Evolutionary conservation across 164 flowering plant species (phyloP).

Genomic region (Annona squamosa): DNA sequence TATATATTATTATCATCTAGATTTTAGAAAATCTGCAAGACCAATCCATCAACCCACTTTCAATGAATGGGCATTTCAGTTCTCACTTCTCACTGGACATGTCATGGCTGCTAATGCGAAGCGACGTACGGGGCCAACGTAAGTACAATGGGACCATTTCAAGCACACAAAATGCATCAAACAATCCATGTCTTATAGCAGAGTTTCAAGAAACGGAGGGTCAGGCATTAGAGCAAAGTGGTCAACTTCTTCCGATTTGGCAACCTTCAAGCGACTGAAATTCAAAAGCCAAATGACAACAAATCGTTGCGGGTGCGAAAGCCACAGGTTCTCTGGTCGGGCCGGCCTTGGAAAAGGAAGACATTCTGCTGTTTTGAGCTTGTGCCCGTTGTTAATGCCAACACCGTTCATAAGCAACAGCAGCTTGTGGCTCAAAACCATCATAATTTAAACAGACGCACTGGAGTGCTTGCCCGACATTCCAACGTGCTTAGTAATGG

Average conservation of each 20-base stretch:
- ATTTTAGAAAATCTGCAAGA: no score
- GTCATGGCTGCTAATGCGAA: constrained; percentile 28
- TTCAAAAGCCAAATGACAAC: constrained; percentile 63
- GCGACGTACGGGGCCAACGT: constrained; percentile 28
- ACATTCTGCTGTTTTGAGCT: constrained; percentile 42
- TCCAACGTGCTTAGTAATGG: constrained; percentile 40
- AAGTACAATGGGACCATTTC: constrained; percentile 44
- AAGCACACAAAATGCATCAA: constrained; percentile 39
- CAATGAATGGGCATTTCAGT: no score
- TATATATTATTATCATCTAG: no score
- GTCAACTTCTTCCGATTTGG: constrained; percentile 71
- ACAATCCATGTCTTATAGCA: constrained; percentile 53
- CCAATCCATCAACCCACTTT: no score
- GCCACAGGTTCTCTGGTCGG: constrained; percentile 65
- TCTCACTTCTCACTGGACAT: constrained; percentile 28
- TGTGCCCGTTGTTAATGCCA: constrained; percentile 29
- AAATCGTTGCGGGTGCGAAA: constrained; percentile 33
- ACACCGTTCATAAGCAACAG: constrained; percentile 22
- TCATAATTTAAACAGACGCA: constrained; percentile 31
- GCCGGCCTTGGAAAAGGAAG: constrained; percentile 54
- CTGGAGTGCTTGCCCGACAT: constrained; percentile 33
- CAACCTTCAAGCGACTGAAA: constrained; percentile 59
- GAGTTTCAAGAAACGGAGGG: constrained; percentile 80
- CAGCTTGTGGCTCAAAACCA: constrained; percentile 43
- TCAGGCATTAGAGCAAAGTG: constrained; percentile 76